These are phyloP conservation scores for Saturnispora galanensis DNA, from an alignment of 805 yeast species.

Conservation along the genomic window DNA sequence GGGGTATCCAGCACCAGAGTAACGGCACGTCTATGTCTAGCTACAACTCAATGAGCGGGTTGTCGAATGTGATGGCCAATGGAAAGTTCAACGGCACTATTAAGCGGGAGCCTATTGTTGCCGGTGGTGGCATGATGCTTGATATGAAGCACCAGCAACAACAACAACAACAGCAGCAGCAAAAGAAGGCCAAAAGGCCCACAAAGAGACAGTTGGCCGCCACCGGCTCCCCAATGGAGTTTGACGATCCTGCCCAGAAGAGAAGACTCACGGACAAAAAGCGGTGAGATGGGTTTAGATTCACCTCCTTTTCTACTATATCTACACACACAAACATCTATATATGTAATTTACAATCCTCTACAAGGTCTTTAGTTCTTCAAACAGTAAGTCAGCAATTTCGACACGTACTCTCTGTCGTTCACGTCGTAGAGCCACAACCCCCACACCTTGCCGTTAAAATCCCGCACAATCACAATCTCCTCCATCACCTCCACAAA, in stretches of 20 bases:
- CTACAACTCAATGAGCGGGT: neutral
- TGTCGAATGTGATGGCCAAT: neutral
- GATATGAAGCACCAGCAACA: slow-evolving; percentile 2
- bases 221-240: slow-evolving; percentile 2
- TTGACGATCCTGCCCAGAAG: slow-evolving; percentile 2
- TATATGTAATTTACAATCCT: neutral
- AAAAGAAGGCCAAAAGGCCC: slow-evolving; percentile 24
- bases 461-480: slow-evolving; percentile 57
- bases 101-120: slow-evolving; percentile 20
- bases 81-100: neutral
- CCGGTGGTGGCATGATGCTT: slow-evolving; percentile 13
- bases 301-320: no score
- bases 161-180: slow-evolving; percentile 11
- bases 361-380: slow-evolving; percentile 11
- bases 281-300: neutral
- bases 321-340: neutral
- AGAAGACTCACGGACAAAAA: neutral
- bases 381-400: slow-evolving; percentile 26
- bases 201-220: slow-evolving; percentile 26
- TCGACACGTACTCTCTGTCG: slow-evolving; percentile 52
- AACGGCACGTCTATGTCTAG: neutral
- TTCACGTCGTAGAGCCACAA: slow-evolving; percentile 66
- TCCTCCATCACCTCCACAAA: slow-evolving; percentile 62
- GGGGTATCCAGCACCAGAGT: slow-evolving; percentile 4
- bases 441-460: slow-evolving; percentile 64